These are phyloP conservation scores for Apiotrichum laibachii DNA, from an alignment of 1,284 basidiomycete genomes.

Conservation along the genomic window DNA sequence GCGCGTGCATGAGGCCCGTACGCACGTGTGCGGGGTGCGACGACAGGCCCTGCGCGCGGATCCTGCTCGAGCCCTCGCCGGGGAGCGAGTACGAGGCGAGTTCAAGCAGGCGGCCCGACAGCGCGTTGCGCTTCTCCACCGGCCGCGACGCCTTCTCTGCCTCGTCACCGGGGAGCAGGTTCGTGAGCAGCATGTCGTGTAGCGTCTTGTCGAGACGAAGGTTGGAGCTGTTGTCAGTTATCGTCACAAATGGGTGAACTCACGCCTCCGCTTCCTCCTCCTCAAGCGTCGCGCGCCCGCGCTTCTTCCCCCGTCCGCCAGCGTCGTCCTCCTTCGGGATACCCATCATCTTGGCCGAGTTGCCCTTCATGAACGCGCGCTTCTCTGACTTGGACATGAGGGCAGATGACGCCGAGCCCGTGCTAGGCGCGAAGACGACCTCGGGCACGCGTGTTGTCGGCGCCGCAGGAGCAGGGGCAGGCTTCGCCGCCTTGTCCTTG, in stretches of 20 bases:
- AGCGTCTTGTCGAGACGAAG: conserved; percentile 49
- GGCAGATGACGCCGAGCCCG: neutral
- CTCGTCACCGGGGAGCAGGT: conserved; percentile 37
- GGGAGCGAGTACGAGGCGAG: conserved; percentile 40
- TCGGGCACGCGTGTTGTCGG: conserved; percentile 29
- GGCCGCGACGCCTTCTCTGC: conserved; percentile 34
- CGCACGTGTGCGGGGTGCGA: conserved; percentile 44
- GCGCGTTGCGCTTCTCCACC: conserved; percentile 47
- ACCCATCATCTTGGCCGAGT: conserved; percentile 50
- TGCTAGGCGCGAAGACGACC: conserved; percentile 42
- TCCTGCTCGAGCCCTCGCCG: conserved; percentile 35
- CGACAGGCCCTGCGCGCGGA: conserved; percentile 23
- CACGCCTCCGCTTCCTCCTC: conserved; percentile 38
- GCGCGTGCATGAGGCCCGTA: conserved; percentile 41
- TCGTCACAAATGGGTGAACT: conserved; percentile 8
- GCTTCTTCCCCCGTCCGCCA: conserved; percentile 23
- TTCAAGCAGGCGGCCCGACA: conserved; percentile 44
- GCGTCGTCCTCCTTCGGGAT: conserved; percentile 26
- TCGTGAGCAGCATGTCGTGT: conserved; percentile 49
- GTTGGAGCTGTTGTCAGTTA: conserved; percentile 32
- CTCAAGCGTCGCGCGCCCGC: conserved; percentile 23
- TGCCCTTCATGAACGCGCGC: conserved; percentile 46
- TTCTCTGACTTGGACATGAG: conserved; percentile 41
- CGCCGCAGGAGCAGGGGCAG: neutral
- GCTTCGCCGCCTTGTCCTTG: neutral